Evolutionary conservation across 1,284 basidiomycete species (phyloP), one percentile per base, ranked within the genome.

Genomic region (Ustilago hordei): DNA sequence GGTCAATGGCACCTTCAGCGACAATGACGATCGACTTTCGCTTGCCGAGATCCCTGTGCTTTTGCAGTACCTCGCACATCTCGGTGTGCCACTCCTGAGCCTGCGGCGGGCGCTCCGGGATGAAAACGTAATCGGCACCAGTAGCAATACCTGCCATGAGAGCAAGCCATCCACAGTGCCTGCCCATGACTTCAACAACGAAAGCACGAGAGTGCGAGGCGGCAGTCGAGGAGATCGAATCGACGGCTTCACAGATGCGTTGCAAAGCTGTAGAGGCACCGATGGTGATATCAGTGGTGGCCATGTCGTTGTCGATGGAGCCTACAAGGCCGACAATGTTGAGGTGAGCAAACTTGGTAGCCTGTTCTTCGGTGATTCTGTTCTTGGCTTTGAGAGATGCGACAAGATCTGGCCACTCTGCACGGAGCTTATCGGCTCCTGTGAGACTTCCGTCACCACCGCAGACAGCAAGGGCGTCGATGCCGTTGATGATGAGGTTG

Each of bases 251-350:
- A 87, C 95, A 98, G 70, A 99, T 99, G 50, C 97, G 91, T 82
- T 96, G 94, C 38, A 99, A 89, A 13, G 97, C 96, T 0, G 96
- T 99, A 0, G 93, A 91, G 1, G 95, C 95, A 55, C 96, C 97
- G 81, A 99, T 98, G 7, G 97, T 99, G 80, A 98, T 87, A 87
- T 98, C 95, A 34, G 96, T 98, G 90, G 97, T 90, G 28, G 93
- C 93, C 95, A 99, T 97, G 87, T 99, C 97, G 85, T 99, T 99
- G 88, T 99, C 96, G 86, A 99, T 98, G 5, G 94, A 96, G 50
- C 96, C 96, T 59, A 99, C 96, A 32, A 99, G 91, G 48, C 97
- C 96, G 79, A 95, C 96, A 82, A 99, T 98, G 87, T 92, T 94
- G 79, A 99, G 91, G 81, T 98, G 93, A 8, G 90, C 89, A 84